Base-by-base conservation (phyloP, 2,329 filamentous ascomycete genomes). In the Neonectria coccinea region DNA sequence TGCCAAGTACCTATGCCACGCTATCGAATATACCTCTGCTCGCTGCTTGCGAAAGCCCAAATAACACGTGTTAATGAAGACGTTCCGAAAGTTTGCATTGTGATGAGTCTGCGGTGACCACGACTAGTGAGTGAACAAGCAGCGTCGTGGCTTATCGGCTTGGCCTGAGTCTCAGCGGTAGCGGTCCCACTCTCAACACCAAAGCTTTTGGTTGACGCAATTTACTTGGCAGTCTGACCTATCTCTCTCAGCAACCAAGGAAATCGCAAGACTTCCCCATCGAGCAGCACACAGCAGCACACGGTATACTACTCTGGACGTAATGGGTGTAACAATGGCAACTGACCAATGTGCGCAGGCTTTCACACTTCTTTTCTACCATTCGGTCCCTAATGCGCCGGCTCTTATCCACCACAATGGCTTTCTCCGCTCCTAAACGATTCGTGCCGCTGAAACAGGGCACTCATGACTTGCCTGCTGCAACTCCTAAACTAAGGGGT, bases 391-490 rank as follows among this genome's bases (percentile, higher is more conserved):
- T 36, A 56, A 72, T 76, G 66, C 72, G 70, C 51, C 73, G 74
- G 20, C 60, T 82, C 58, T 64, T 81, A 52, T 76, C 79, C 59
- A 80, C 79, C 59, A 80, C 74, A 52, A 86, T 86, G 84, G 70
- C 79, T 58, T 73, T 79, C 25, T 67, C 71, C 56, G 64, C 73
- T 53, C 78, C 79, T 27, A 81, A 81, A 68, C 82, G 82, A 33
- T 91, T 91, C 72, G 85, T 87, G 47, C 88, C 89, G 11, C 76
- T 91, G 53, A 82, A 79, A 62, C 73, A 77, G 20, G 78, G 77
- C 7, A 70, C 73, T 10, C 57, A 66, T 54, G 67, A 65, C 11
- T 68, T 78, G 5, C 72, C 76, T 3, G 70, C 73, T 25, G 74
- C 75, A 9, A 75, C 79, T 22, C 85, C 85, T 2, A 81, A 76